Evolutionary conservation across 345 rosid genomes (phyloP).

Genomic region (Brassica cretica): DNA sequence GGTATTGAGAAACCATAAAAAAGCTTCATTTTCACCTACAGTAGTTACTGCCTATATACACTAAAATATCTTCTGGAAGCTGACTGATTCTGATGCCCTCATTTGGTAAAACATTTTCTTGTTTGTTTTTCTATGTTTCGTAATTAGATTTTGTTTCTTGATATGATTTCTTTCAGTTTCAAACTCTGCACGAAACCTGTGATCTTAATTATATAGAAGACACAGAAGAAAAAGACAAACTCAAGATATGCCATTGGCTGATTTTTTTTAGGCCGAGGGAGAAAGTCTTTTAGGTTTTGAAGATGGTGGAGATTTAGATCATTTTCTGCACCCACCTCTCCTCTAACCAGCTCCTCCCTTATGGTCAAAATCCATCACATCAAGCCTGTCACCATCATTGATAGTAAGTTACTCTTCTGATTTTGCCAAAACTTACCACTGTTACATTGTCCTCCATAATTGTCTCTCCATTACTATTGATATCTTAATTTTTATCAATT

Average conservation of each 20-base stretch:
- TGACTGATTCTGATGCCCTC: constrained; percentile 30
- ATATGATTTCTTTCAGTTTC: constrained; percentile 15
- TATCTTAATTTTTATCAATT: constrained; percentile 9
- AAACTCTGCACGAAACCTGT: constrained; percentile 30
- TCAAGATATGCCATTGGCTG: constrained; percentile 31
- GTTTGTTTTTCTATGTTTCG: constrained; percentile 20
- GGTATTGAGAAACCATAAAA: not conserved
- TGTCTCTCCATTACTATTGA: constrained; percentile 26
- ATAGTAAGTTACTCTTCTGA: constrained; percentile 30
- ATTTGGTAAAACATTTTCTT: constrained; percentile 28
- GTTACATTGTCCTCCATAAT: constrained; percentile 22
- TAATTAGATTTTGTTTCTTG: constrained; percentile 32
- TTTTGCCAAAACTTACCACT: constrained; percentile 18
- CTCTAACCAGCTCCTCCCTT: constrained; percentile 38
- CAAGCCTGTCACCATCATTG: constrained; percentile 28
- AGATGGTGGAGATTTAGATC: constrained; percentile 41
- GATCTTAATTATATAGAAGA: constrained; percentile 29
- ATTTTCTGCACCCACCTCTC: constrained; percentile 41
- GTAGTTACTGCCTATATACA: constrained; percentile 13
- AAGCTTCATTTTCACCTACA: constrained; percentile 27
- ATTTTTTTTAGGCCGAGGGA: constrained; percentile 15
- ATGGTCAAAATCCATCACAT: constrained; percentile 35
- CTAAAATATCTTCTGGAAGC: constrained; percentile 21
- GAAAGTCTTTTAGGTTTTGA: constrained; percentile 36
- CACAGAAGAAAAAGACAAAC: constrained; percentile 40